Evolutionary conservation across 2,329 filamentous ascomycete species (phyloP).

Genomic region (Hypoxylon rubiginosum): DNA sequence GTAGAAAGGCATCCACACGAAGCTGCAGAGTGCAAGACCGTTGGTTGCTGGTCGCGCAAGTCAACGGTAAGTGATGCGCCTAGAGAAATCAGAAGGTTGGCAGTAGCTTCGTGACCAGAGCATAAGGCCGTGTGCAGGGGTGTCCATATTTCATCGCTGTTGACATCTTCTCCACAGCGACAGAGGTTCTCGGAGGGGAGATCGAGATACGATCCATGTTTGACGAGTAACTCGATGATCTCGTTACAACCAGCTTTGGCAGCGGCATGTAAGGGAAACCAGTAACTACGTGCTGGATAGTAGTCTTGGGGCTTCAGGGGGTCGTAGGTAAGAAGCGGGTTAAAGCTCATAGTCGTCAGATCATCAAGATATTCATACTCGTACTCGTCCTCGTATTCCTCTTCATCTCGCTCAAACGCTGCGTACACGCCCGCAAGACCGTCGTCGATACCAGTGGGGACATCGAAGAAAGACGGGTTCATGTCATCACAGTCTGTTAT

Average conservation of each 20-base stretch:
- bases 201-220: not conserved
- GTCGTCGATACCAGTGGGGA: too few relatives aligned
- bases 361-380: not conserved
- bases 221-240: not conserved
- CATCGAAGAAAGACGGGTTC: too few relatives aligned
- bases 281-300: not conserved
- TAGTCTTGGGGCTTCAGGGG: not conserved
- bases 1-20: not conserved
- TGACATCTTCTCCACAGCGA: too few relatives aligned
- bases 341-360: not conserved
- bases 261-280: slow-evolving; percentile 1
- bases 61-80: not conserved
- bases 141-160: too few relatives aligned
- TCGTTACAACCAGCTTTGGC: slow-evolving; percentile 1
- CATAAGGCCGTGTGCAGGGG: not conserved
- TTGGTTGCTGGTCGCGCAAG: not conserved
- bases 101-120: not conserved
- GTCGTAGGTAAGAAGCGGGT: not conserved
- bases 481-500: too few relatives aligned
- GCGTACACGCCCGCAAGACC: too few relatives aligned
- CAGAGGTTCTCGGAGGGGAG: not conserved
- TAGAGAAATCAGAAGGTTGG: not conserved
- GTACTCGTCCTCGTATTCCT: too few relatives aligned
- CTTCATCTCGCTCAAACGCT: too few relatives aligned
- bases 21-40: not conserved